Percentiles rank a stretch among this genome's conserved stretches.
These are phyloP conservation scores for Phytophthora pini DNA, from an alignment of 352 stramenopile species.

Conservation along the genomic window DNA sequence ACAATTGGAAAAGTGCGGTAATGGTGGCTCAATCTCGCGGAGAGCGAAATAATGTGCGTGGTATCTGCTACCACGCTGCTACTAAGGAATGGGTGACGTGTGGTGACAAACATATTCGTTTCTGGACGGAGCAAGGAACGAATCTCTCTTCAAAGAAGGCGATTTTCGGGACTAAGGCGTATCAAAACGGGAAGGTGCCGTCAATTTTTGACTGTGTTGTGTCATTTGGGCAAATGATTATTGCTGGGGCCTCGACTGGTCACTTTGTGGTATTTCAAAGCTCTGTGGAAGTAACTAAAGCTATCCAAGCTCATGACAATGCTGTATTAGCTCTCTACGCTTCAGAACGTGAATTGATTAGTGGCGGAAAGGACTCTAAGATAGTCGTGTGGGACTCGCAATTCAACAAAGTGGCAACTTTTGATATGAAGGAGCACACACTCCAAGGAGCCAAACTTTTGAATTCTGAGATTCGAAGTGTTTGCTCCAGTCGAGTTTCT, in stretches of 20 bases:
- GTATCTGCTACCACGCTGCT: constrained; percentile 54
- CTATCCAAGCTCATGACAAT: constrained; percentile 58
- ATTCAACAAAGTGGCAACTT: constrained; percentile 45
- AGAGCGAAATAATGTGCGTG: constrained; percentile 61
- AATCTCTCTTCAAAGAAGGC: constrained; percentile 76
- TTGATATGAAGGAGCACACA: constrained; percentile 51
- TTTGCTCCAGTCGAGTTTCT: constrained; percentile 42
- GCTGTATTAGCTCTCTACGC: constrained; percentile 57
- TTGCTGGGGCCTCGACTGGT: constrained; percentile 71
- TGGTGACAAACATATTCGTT: constrained; percentile 75
- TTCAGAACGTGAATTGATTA: constrained; percentile 71
- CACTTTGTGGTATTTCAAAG: constrained; percentile 80
- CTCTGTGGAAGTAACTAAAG: constrained; percentile 53
- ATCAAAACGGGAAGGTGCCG: constrained; percentile 59
- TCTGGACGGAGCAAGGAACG: constrained; percentile 79
- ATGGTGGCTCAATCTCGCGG: constrained; percentile 62
- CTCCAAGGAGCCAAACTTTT: constrained; percentile 28
- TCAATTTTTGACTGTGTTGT: constrained; percentile 58
- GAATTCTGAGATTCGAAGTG: constrained; percentile 53
- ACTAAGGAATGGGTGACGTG: constrained; percentile 73
- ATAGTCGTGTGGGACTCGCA: constrained; percentile 87
- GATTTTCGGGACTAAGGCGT: constrained; percentile 64
- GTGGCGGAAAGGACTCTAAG: constrained; percentile 87
- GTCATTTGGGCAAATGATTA: constrained; percentile 51
- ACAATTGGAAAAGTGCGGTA: constrained; percentile 69